Conservation (phyloP, 208 protist species). For the Perkinsela sp. region DNA sequence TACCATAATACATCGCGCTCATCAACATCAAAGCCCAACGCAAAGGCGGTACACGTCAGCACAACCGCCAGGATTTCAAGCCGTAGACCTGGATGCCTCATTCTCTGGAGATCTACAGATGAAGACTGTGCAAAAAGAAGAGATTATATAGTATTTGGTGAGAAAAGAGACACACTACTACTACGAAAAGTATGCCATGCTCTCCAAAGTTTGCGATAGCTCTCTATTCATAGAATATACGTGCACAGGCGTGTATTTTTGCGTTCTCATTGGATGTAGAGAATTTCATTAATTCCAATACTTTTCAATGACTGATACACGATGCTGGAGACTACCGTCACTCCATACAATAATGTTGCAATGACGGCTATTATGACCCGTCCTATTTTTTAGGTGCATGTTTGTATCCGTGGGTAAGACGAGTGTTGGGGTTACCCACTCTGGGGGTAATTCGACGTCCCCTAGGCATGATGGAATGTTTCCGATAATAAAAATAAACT, state of each 20-base stretch:
- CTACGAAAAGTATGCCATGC: too few relatives aligned
- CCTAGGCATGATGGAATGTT: not conserved
- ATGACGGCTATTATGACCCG: not conserved
- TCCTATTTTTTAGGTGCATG: not conserved
- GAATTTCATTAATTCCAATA: too few relatives aligned
- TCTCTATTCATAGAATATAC: too few relatives aligned
- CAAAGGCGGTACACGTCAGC: not conserved
- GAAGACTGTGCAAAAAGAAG: too few relatives aligned
- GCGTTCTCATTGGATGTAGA: too few relatives aligned
- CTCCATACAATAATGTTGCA: not conserved
- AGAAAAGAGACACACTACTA: too few relatives aligned
- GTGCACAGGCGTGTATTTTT: too few relatives aligned
- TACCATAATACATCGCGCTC: not conserved
- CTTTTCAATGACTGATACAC: too few relatives aligned
- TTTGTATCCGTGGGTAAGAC: not conserved
- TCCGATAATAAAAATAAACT: not conserved
- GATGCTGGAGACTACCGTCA: not conserved
- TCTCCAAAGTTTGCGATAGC: too few relatives aligned
- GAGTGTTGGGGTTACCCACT: not conserved
- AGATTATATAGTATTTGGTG: too few relatives aligned
- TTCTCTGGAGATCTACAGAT: too few relatives aligned
- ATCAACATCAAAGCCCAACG: not conserved
- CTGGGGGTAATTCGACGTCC: not conserved
- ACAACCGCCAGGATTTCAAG: not conserved
- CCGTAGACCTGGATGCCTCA: too few relatives aligned